A percentile compares a stretch with the other conserved stretches of the same genome.
phyloP scores from a whole-genome alignment of 495 filamentous ascomycete species.

The Aspergillus cavernicola region DNA sequence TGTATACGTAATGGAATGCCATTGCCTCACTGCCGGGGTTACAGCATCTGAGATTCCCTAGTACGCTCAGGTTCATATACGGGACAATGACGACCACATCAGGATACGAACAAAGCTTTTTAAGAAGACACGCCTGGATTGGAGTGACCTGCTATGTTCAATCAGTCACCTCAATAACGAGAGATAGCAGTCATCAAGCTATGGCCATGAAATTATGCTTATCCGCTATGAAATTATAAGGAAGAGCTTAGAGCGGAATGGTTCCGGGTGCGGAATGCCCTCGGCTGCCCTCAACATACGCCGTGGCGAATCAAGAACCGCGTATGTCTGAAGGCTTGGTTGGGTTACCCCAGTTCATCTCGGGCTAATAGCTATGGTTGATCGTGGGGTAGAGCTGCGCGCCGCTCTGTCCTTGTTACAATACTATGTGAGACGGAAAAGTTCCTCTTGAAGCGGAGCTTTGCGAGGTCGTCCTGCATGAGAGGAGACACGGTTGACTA shows the following conservation, averaged over 20 bases:
- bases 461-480: not conserved
- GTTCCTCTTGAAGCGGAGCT: slow-evolving; percentile 12
- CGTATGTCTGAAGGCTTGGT: not conserved
- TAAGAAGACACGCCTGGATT: not conserved
- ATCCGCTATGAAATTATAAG: too few relatives aligned
- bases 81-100: too few relatives aligned
- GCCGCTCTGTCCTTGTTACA: not conserved
- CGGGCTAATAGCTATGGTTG: not conserved
- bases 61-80: too few relatives aligned
- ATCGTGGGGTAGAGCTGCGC: not conserved
- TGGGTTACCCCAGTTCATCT: slow-evolving; percentile 7
- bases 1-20: too few relatives aligned
- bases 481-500: not conserved
- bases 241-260: slow-evolving; percentile 3
- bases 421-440: slow-evolving; percentile 6
- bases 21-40: too few relatives aligned
- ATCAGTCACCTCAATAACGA: too few relatives aligned
- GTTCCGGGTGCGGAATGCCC: slow-evolving; percentile 16
- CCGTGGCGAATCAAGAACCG: not conserved
- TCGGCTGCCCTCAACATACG: not conserved
- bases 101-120: too few relatives aligned
- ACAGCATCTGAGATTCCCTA: too few relatives aligned
- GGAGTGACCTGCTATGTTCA: too few relatives aligned
- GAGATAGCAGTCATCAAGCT: too few relatives aligned
- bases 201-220: too few relatives aligned